Base-by-base conservation (phyloP, 2,329 filamentous ascomycete genomes). In the Parafenestella ontariensis region DNA sequence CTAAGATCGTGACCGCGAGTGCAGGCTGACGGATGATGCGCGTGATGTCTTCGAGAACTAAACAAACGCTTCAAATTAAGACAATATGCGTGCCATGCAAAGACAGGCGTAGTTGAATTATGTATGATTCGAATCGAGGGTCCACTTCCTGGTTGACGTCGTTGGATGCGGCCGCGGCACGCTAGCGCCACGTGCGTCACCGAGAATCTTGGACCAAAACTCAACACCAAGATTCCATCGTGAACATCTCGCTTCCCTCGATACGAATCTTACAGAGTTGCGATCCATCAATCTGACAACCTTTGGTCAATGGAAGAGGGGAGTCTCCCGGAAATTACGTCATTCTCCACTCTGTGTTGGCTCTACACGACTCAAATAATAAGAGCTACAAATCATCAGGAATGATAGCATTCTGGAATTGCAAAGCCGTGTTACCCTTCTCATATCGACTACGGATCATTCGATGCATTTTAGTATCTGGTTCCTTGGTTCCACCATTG, bases 171-270 rank as follows among this genome's bases (percentile, higher is more conserved):
- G 51, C 53, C 11, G 45, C 58, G 40, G 39, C 51, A 52, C 48
- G 54, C 58, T 60, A 58, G 46, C 54, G 54, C 58, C 58, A 60
- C 58, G 57, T 60, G 54, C 57, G 50, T 52, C 46, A 50, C 42
- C 40, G 10, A 24, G 23, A 13, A 31, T 28, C 29, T 3, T 28
- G 13, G n/a, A 49, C 29, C 18, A 34, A 24, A 18, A 34, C 45
- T 40, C 31, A 43, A 58, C 52, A 46, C 20, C 52, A 52, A 4
- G 13, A 28, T 4, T n/a, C 23, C 7, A n/a, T 24, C 40, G 24
- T n/a, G 23, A 28, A 26, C 5, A 17, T 3, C 3, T 11, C 36
- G 15, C 11, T 10, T 13, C n/a, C 9, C 40, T 28, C 23, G 11
- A 13, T n/a, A 9, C 9, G 18, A 39, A 9, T 31, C 28, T 42